Evolutionary conservation across 2,329 filamentous ascomycete genomes (phyloP), one percentile per base, ranked within the genome.

Genomic region (Cryoendolithus antarcticus): DNA sequence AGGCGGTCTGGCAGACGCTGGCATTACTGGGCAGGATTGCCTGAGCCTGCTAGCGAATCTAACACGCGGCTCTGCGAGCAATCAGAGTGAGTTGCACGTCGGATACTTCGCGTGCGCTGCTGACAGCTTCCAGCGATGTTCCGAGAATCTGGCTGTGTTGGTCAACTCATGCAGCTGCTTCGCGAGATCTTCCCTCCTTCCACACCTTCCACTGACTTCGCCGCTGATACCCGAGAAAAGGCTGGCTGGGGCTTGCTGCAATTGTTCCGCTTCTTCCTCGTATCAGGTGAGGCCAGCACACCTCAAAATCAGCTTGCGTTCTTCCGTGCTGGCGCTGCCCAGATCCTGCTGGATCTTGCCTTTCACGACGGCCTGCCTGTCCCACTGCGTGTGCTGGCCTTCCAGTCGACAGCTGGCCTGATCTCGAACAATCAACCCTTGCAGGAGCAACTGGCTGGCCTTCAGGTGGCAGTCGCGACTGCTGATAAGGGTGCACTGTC

Each of bases 211-310:
- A 46, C 49, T 13, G 39, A 35, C 2, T 56, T 50, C 38, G 38
- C 52, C 10, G 71, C 48, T 67, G 71, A 41, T 63, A 45, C 69
- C 83, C 40, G 80, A 80, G 88, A 91, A 42, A 86, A 91, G 56
- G 96, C 95, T 54, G 70, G 93, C 8, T 95, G 91, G 70, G 91
- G 89, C 31, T 71, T 95, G 32, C 67, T 96, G 35, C 84, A 83
- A 31, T 80, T 98, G 12, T 71, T 95, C 43, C 80, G 86, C 49
- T 69, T 96, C 42, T 95, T 98, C 56, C 68, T 98, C 13, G 74
- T 82, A 6, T 71, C 74, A 29, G 86, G 89, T n/a, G 85, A 85
- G 27, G 67, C 78, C 35, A 83, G 83, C 32, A 93, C 86, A 2
- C 66, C 75, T 27, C 77, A 82, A 46, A 98, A 96, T 53, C 91